Conservation (phyloP, 331 rosid genomes). For the Quercus phellos region DNA sequence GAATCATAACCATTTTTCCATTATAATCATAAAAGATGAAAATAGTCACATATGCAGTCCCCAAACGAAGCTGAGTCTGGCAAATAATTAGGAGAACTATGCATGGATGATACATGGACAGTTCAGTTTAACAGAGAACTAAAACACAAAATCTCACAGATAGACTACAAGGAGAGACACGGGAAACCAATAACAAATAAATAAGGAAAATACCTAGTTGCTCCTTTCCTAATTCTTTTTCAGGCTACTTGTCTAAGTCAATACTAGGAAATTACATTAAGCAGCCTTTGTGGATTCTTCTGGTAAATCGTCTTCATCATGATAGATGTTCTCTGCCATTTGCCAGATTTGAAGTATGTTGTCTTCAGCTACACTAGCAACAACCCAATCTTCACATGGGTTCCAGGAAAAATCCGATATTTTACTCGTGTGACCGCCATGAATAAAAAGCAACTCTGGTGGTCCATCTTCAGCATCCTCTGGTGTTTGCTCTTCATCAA, state of each 20-base stretch:
- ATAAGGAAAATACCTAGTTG: neutral
- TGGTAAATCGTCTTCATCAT: slow-evolving; percentile 92
- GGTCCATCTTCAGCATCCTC: slow-evolving; percentile 99
- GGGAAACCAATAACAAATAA: neutral
- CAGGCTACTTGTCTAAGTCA: neutral
- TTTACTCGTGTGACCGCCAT: slow-evolving; percentile 97
- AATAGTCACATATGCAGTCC: neutral
- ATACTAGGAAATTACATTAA: slow-evolving; percentile 24
- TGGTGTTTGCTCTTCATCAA: slow-evolving; percentile 88
- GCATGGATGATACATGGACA: neutral
- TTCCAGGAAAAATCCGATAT: slow-evolving; percentile 98
- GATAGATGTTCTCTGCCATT: slow-evolving; percentile 98
- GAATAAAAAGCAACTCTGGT: slow-evolving; percentile 92
- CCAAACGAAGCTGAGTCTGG: neutral
- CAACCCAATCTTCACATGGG: slow-evolving; percentile 96
- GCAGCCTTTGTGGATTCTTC: slow-evolving; percentile 70
- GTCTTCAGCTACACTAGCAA: slow-evolving; percentile 95
- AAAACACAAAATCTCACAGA: neutral
- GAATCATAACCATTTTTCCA: neutral
- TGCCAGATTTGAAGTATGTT: slow-evolving; percentile 98
- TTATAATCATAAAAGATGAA: neutral
- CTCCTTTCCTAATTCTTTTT: neutral
- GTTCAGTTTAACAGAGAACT: neutral
- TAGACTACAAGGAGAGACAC: neutral
- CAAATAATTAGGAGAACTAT: neutral